Evolutionary conservation across 345 rosid species (phyloP).

Genomic region (Populus deltoides): DNA sequence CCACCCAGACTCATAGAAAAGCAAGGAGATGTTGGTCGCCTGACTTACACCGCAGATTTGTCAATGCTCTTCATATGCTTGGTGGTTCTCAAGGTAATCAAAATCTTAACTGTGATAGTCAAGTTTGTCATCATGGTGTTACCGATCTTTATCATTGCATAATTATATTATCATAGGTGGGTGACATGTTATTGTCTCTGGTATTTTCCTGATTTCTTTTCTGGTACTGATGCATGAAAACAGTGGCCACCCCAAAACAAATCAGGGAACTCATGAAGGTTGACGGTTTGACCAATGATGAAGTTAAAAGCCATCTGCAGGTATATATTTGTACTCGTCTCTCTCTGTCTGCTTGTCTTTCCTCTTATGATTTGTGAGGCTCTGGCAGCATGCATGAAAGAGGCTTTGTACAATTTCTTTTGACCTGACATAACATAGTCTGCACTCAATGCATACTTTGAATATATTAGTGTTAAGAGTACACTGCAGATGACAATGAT

Average conservation of each 20-base stretch:
- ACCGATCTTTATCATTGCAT: not conserved
- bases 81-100: conserved; percentile 97
- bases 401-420: conserved; percentile 22
- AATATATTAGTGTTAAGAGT: not conserved
- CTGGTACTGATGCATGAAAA: not conserved
- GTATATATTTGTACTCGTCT: conserved; percentile 29
- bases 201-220: conserved; percentile 17
- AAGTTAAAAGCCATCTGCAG: conserved; percentile 99
- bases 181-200: not conserved
- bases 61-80: conserved; percentile 93
- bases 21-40: conserved; percentile 99
- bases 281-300: conserved; percentile 99
- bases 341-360: not conserved
- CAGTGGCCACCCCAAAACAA: conserved; percentile 98
- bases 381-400: conserved; percentile 18
- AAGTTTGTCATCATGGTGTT: not conserved
- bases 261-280: conserved; percentile 99
- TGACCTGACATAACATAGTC: conserved; percentile 13
- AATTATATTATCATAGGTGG: not conserved
- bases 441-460: conserved; percentile 17
- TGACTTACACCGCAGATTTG: conserved; percentile 92
- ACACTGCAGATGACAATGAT: not conserved
- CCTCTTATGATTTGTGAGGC: not conserved
- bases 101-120: not conserved
- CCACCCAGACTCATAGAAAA: conserved; percentile 67